phyloP scores from a whole-genome alignment of 2,329 filamentous ascomycete genomes.

The Penicillium vulpinum region DNA sequence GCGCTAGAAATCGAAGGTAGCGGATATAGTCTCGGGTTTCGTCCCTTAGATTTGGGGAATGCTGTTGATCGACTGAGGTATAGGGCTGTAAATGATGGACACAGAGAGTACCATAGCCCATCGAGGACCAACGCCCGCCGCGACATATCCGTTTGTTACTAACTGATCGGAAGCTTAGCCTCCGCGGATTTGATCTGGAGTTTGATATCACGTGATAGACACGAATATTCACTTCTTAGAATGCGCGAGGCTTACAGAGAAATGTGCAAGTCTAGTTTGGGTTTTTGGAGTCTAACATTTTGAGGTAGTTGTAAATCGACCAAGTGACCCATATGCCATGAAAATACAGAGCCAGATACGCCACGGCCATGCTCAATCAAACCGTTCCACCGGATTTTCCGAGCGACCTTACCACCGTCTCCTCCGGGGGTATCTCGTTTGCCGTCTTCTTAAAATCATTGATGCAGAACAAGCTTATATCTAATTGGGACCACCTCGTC shows the following conservation, averaged over 20 bases:
- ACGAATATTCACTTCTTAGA: not conserved
- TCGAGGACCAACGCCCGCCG: slow-evolving; percentile 34
- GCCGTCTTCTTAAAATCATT: slow-evolving; percentile 22
- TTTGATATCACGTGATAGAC: slow-evolving; percentile 16
- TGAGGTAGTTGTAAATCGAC: slow-evolving; percentile 16
- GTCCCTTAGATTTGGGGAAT: slow-evolving; percentile 13
- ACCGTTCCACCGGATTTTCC: slow-evolving; percentile 29
- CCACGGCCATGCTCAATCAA: slow-evolving; percentile 43
- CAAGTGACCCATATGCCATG: slow-evolving; percentile 32
- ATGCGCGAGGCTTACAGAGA: not conserved
- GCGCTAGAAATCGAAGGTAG: slow-evolving; percentile 7
- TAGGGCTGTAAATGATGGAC: slow-evolving; percentile 36
- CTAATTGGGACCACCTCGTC: slow-evolving; percentile 37
- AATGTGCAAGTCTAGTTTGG: not conserved
- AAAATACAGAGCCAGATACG: slow-evolving; percentile 42
- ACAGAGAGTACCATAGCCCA: slow-evolving; percentile 45
- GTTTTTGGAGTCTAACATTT: slow-evolving; percentile 18
- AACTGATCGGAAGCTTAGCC: slow-evolving; percentile 9
- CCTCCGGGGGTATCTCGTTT: slow-evolving; percentile 39
- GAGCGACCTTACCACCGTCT: slow-evolving; percentile 30
- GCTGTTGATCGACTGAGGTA: slow-evolving; percentile 18
- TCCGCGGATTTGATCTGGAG: slow-evolving; percentile 8
- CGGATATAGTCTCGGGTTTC: slow-evolving; percentile 2
- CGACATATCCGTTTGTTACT: slow-evolving; percentile 33
- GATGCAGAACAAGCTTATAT: slow-evolving; percentile 15